Conservation (phyloP, 306 rosid genomes). For the Styphnolobium japonicum region DNA sequence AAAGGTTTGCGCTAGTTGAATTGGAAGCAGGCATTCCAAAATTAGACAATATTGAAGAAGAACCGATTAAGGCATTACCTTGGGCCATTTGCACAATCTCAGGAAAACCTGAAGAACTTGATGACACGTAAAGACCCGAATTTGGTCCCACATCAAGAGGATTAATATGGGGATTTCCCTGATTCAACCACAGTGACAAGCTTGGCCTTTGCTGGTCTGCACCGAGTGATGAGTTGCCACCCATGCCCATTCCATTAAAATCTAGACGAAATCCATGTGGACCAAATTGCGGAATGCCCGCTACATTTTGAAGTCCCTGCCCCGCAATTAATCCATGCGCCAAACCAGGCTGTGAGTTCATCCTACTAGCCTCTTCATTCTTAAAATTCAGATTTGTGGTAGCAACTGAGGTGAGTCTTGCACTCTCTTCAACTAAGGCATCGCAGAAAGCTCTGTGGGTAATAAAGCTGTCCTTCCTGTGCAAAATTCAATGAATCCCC, state of each 20-base stretch:
- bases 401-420: conserved; percentile 58
- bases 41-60: conserved; percentile 44
- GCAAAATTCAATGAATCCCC: conserved; percentile 17
- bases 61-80: conserved; percentile 41
- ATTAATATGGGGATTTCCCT: conserved; percentile 42
- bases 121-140: conserved; percentile 34
- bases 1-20: conserved; percentile 45
- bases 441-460: conserved; percentile 98
- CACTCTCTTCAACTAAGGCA: conserved; percentile 95
- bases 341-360: conserved; percentile 37
- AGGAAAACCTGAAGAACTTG: conserved; percentile 40
- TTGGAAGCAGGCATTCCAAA: conserved; percentile 36
- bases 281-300: conserved; percentile 41
- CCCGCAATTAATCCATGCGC: conserved; percentile 24
- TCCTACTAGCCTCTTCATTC: conserved; percentile 40
- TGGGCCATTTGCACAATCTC: conserved; percentile 58
- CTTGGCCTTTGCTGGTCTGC: conserved; percentile 61
- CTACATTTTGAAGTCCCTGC: conserved; percentile 28
- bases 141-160: conserved; percentile 40
- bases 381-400: conserved; percentile 64
- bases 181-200: conserved; percentile 74
- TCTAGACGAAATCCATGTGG: conserved; percentile 34
- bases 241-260: conserved; percentile 33
- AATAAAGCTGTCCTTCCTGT: conserved; percentile 95
- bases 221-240: neutral